These are phyloP conservation scores for Nannizzia gypsea DNA, from an alignment of 2,329 filamentous ascomycete genomes.

Conservation along the genomic window DNA sequence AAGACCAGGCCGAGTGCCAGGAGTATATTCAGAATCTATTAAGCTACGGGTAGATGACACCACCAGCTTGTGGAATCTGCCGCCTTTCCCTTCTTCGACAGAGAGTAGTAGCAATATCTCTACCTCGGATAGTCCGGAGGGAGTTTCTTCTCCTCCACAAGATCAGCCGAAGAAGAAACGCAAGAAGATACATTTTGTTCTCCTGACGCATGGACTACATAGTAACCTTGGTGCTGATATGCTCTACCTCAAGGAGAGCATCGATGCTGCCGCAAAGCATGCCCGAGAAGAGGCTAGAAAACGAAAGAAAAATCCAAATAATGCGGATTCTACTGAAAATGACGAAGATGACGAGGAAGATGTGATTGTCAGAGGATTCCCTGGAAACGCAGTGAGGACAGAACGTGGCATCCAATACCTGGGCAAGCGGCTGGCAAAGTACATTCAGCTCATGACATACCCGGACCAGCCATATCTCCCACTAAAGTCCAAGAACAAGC, in stretches of 20 bases:
- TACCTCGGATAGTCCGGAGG: conserved; percentile 12
- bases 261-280: conserved; percentile 69
- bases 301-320: conserved; percentile 29
- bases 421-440: conserved; percentile 85
- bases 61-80: conserved; percentile 82
- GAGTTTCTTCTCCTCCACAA: conserved; percentile 13
- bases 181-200: conserved; percentile 78
- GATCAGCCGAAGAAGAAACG: conserved; percentile 31
- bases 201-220: conserved; percentile 88
- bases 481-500: conserved; percentile 28
- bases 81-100: conserved; percentile 52
- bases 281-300: conserved; percentile 58
- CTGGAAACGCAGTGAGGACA: conserved; percentile 79
- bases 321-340: not conserved
- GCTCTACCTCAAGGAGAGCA: conserved; percentile 94
- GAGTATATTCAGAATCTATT: conserved; percentile 75
- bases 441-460: conserved; percentile 78
- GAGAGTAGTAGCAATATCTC: conserved; percentile 26
- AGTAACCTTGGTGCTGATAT: conserved; percentile 94
- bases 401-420: conserved; percentile 95
- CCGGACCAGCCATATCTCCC: conserved; percentile 86
- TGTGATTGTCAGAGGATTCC: conserved; percentile 79
- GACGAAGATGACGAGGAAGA: conserved; percentile 44
- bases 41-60: conserved; percentile 76
- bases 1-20: conserved; percentile 44